phyloP scores from a whole-genome alignment of 371 early-diverging fungal genomes.

The Ordospora colligata region DNA sequence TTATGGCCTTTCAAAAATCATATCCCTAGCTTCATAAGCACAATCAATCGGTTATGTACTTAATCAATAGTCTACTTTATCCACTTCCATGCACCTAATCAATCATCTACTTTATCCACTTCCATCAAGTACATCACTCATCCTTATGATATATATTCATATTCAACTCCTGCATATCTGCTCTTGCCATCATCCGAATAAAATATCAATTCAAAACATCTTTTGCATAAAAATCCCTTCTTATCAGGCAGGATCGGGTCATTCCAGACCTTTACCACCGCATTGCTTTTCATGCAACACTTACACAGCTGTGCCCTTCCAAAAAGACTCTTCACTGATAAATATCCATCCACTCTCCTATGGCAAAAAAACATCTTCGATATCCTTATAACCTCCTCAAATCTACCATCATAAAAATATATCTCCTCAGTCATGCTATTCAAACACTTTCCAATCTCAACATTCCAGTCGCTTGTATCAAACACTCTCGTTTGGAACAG shows the following conservation, averaged over 20 bases:
- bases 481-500: not conserved
- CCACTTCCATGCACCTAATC: no score
- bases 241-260: not conserved
- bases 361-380: not conserved
- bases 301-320: constrained; percentile 6
- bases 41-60: no score
- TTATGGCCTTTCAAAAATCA: no score
- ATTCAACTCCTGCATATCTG: not conserved
- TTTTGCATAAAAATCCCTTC: not conserved
- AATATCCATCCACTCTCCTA: not conserved
- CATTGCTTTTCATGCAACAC: not conserved
- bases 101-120: no score
- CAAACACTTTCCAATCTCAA: not conserved
- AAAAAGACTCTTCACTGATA: not conserved
- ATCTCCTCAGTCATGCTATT: not conserved
- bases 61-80: no score
- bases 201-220: not conserved
- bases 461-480: not conserved
- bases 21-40: no score
- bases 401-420: constrained; percentile 1
- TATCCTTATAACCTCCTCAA: not conserved
- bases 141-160: not conserved
- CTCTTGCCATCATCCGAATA: not conserved
- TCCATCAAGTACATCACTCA: no score
- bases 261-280: not conserved